Evolutionary conservation across 106 monocot species (phyloP).

Genomic region (Posidonia australis): DNA sequence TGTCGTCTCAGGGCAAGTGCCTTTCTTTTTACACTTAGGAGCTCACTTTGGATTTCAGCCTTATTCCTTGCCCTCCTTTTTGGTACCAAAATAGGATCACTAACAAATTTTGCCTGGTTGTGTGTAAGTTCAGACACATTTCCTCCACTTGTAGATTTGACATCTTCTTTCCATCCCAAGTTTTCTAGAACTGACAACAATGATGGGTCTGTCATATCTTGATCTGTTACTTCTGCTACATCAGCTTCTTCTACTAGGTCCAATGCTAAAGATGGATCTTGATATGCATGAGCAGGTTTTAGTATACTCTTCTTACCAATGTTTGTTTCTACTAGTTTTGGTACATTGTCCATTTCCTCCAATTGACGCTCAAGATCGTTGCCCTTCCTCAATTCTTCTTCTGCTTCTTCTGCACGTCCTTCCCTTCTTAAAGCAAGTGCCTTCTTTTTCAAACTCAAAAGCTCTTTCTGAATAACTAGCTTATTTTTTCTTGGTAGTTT

Average conservation of each 20-base stretch:
- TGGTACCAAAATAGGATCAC: constrained; percentile 8
- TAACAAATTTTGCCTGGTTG: constrained; percentile 2
- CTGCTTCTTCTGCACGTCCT: constrained; percentile 70
- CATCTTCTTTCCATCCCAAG: constrained; percentile 76
- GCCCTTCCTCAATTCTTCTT: constrained; percentile 81
- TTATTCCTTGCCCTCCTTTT: constrained; percentile 31
- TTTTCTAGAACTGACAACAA: constrained; percentile 65
- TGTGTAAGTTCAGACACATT: too few species aligned
- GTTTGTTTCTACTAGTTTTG: constrained; percentile 8
- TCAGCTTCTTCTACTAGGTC: constrained; percentile 19
- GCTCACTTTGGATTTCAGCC: constrained; percentile 69
- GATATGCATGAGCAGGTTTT: constrained; percentile 7
- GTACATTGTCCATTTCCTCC: constrained; percentile 55
- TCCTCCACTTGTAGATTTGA: constrained; percentile 12
- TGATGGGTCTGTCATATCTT: constrained; percentile 79
- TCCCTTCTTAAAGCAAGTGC: constrained; percentile 86
- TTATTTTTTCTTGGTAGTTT: constrained; percentile 49
- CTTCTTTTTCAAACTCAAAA: constrained; percentile 83
- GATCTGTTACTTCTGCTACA: constrained; percentile 62
- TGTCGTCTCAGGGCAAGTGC: constrained; percentile 79
- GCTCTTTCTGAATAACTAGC: constrained; percentile 67
- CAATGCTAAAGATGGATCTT: constrained; percentile 12
- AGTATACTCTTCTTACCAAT: constrained; percentile 10
- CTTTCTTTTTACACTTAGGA: constrained; percentile 71
- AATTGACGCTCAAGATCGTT: constrained; percentile 72